Conservation (phyloP, 2,329 filamentous ascomycete species). For the Cordyceps cateniannulata region DNA sequence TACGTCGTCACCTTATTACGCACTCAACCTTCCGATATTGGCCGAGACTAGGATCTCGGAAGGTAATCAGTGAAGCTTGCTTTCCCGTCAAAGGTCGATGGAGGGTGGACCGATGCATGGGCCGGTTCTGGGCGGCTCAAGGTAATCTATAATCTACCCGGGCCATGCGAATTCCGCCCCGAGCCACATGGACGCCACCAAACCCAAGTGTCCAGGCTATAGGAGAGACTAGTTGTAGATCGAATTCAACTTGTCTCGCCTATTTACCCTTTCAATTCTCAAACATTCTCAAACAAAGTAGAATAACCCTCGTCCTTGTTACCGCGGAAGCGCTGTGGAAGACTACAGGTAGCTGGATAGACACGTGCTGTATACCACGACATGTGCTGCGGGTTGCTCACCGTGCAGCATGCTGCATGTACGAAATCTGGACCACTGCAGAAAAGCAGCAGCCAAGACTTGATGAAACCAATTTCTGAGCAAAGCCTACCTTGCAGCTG, state of each 20-base stretch:
- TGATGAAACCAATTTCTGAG: not conserved
- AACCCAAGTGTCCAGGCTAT: not conserved
- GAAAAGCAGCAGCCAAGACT: not conserved
- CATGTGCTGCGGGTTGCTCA: not conserved
- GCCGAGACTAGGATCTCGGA: constrained; percentile 4
- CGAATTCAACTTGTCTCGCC: too few species aligned
- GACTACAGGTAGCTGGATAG: not conserved
- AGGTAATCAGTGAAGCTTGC: not conserved
- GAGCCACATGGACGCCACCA: not conserved
- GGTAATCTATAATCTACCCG: not conserved
- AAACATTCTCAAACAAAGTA: not conserved
- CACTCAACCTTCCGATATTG: not conserved
- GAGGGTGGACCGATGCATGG: not conserved
- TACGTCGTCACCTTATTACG: not conserved
- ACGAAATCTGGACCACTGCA: not conserved
- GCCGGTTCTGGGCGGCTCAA: not conserved
- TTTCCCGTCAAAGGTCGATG: not conserved
- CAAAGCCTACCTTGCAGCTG: not conserved
- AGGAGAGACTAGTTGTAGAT: too few species aligned
- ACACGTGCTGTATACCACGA: not conserved
- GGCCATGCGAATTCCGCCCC: not conserved
- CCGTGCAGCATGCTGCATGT: not conserved
- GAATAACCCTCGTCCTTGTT: not conserved
- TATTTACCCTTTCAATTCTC: too few species aligned
- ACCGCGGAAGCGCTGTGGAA: not conserved